Percentiles rank a stretch among this genome's conserved stretches.
These are phyloP conservation scores for Jasminum sambac DNA, from an alignment of 257 asterid species.

Conservation along the genomic window DNA sequence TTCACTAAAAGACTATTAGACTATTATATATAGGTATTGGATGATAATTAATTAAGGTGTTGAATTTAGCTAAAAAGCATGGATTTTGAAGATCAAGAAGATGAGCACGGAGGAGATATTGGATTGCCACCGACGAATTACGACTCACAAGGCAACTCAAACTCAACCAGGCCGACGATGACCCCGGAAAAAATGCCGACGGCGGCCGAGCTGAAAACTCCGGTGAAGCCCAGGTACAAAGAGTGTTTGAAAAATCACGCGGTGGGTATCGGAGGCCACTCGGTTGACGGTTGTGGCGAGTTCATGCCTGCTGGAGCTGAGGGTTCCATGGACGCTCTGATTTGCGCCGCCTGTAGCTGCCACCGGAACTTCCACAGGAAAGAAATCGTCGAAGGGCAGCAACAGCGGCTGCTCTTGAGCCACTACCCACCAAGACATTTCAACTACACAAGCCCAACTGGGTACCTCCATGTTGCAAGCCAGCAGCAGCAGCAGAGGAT, in stretches of 20 bases:
- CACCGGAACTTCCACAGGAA: conserved; percentile 89
- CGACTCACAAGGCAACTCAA: conserved; percentile 37
- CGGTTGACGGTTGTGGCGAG: conserved; percentile 81
- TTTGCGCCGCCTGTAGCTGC: conserved; percentile 79
- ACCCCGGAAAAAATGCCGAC: conserved; percentile 9
- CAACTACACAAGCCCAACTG: conserved; percentile 31
- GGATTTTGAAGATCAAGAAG: conserved; percentile 71
- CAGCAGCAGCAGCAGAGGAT: conserved; percentile 33
- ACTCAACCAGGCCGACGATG: conserved; percentile 29
- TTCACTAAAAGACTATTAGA: not conserved
- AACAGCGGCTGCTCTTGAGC: conserved; percentile 8
- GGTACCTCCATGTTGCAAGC: conserved; percentile 35
- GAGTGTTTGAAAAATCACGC: conserved; percentile 85
- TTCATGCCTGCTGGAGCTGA: conserved; percentile 74
- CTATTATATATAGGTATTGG: conserved; percentile 29
- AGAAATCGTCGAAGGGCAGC: conserved; percentile 36
- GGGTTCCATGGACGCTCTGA: conserved; percentile 59
- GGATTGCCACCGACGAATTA: conserved; percentile 36
- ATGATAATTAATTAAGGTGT: conserved; percentile 38
- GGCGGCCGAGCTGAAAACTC: conserved; percentile 33
- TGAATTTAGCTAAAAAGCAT: conserved; percentile 40
- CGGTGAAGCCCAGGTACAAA: conserved; percentile 47
- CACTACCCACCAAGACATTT: conserved; percentile 26
- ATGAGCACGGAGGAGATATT: conserved; percentile 45
- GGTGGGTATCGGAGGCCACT: conserved; percentile 68